Percentiles rank a stretch among this genome's conserved stretches.
phyloP scores from a whole-genome alignment of 31 red algal species.

The Porphyra umbilicalis region DNA sequence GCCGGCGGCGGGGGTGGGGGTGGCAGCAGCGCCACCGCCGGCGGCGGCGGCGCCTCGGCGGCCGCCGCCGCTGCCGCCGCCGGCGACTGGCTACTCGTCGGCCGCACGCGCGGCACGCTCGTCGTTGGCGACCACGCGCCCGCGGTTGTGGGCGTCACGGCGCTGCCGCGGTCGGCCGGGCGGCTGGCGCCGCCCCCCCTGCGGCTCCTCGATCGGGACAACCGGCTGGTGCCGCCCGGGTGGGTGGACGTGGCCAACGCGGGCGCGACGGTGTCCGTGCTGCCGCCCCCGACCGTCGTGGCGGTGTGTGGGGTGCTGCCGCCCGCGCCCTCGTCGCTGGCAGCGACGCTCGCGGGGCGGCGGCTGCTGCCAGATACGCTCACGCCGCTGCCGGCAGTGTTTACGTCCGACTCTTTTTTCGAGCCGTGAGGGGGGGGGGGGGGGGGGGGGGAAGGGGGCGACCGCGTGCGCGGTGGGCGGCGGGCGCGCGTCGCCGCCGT shows the following conservation, averaged over 20 bases:
- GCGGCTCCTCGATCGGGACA: background rate
- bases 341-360: background rate
- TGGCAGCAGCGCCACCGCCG: no score
- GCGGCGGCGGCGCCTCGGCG: no score
- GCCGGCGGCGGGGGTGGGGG: no score
- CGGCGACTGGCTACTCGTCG: background rate
- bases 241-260: background rate
- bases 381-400: background rate
- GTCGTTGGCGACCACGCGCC: background rate
- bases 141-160: background rate
- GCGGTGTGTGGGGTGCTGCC: background rate
- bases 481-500: no score
- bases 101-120: background rate
- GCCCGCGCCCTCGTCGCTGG: background rate
- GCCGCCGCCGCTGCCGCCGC: background rate
- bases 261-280: background rate
- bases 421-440: background rate
- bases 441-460: background rate
- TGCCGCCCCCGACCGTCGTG: background rate
- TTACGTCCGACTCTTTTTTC: background rate
- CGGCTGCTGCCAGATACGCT: background rate
- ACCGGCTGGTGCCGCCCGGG: background rate
- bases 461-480: background rate
- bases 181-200: background rate
- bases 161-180: background rate